Conservation (phyloP, 2,329 filamentous ascomycete species). For the Aureobasidium sp. region DNA sequence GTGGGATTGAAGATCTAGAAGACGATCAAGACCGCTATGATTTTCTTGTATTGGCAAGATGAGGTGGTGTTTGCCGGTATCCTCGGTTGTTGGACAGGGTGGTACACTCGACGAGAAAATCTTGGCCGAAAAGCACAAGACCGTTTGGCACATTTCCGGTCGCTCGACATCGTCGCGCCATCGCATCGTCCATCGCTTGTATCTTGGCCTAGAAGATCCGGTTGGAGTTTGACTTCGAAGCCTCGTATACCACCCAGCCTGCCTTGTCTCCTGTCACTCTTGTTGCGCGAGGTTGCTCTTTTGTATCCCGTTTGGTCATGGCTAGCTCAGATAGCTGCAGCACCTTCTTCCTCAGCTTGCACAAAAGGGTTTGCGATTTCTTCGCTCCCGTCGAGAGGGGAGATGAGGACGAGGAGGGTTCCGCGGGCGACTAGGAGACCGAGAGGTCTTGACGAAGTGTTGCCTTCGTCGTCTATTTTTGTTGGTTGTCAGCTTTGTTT, state of each 20-base stretch:
- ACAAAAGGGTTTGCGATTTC: constrained; percentile 92
- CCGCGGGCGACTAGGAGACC: constrained; percentile 86
- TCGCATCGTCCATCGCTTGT: background rate
- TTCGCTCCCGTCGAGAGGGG: constrained; percentile 91
- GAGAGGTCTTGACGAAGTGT: constrained; percentile 69
- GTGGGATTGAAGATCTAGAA: too few relatives aligned
- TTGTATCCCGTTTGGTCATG: background rate
- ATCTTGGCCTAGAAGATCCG: background rate
- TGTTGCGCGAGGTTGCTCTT: background rate
- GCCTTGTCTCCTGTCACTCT: background rate
- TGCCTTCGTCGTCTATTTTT: constrained; percentile 79
- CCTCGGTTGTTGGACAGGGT: background rate
- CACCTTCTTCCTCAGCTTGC: constrained; percentile 48
- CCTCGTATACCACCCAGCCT: background rate
- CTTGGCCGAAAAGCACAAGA: background rate
- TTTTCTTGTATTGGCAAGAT: background rate
- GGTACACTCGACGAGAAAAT: background rate
- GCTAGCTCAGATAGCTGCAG: constrained; percentile 17
- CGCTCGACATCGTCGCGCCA: background rate
- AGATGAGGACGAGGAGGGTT: constrained; percentile 85
- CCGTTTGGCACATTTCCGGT: background rate
- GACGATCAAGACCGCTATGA: background rate
- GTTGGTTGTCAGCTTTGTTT: constrained; percentile 29
- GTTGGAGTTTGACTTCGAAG: background rate
- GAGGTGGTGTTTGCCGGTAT: background rate